A percentile compares a stretch with the other conserved stretches of the same genome.
These are phyloP conservation scores for Pythium angustatum DNA, from an alignment of 352 stramenopile genomes.

Conservation along the genomic window DNA sequence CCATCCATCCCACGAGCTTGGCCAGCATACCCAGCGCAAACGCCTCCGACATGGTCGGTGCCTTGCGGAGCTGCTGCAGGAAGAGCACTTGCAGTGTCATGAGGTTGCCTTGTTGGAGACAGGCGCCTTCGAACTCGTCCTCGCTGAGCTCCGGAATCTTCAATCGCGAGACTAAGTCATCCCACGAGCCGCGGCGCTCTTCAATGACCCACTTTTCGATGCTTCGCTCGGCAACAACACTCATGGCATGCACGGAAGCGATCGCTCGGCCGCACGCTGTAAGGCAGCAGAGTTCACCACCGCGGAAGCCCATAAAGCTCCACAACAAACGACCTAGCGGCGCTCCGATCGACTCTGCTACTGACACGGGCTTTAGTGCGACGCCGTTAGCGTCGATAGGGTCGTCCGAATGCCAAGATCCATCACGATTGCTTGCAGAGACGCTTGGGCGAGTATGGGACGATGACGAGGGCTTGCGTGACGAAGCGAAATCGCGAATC, in stretches of 20 bases:
- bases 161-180: conserved; percentile 53
- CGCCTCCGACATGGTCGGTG: conserved; percentile 63
- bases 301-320: conserved; percentile 80
- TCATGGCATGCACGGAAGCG: conserved; percentile 84
- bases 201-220: conserved; percentile 88
- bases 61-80: conserved; percentile 64
- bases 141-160: conserved; percentile 80
- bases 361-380: conserved; percentile 8
- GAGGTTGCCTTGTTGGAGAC: conserved; percentile 70
- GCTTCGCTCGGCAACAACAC: conserved; percentile 73
- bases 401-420: neutral
- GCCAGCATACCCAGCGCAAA: conserved; percentile 69
- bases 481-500: conserved; percentile 75
- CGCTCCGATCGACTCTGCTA: conserved; percentile 56
- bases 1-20: conserved; percentile 77
- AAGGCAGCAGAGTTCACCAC: conserved; percentile 76
- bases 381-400: conserved; percentile 9
- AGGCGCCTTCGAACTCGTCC: conserved; percentile 76
- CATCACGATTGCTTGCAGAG: neutral
- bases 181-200: conserved; percentile 64
- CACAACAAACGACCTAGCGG: conserved; percentile 69
- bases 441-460: conserved; percentile 6
- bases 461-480: conserved; percentile 41
- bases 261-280: conserved; percentile 70
- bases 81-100: conserved; percentile 82